Evolutionary conservation across 2,329 filamentous ascomycete genomes (phyloP).

Genomic region (Sordariomycetes sp.): DNA sequence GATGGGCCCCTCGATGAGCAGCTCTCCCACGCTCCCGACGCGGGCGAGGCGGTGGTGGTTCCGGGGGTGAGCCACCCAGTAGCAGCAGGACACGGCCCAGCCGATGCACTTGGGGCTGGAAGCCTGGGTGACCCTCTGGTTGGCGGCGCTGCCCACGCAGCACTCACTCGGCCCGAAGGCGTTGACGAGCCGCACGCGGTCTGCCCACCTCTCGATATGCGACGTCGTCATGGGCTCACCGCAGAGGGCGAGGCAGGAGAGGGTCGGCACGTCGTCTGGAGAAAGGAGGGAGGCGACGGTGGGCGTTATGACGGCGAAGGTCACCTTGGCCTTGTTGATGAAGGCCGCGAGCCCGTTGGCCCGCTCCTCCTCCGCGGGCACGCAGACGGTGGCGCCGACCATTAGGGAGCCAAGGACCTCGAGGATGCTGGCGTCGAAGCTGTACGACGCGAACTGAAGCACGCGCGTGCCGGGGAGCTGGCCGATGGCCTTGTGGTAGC

Average conservation of each 20-base stretch:
- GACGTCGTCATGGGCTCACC: conserved; percentile 41
- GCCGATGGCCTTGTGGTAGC: conserved; percentile 30
- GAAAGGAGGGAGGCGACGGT: conserved; percentile 37
- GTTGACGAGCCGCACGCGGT: conserved; percentile 32
- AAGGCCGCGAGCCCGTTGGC: conserved; percentile 29
- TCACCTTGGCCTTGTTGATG: conserved; percentile 31
- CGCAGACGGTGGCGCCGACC: conserved; percentile 37
- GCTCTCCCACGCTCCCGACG: conserved; percentile 37
- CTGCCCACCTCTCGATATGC: conserved; percentile 36
- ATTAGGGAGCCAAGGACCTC: conserved; percentile 43
- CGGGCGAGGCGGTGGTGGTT: conserved; percentile 34
- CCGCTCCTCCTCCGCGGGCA: conserved; percentile 41
- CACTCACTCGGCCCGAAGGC: conserved; percentile 44
- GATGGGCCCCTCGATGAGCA: conserved; percentile 47
- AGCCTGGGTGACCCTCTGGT: conserved; percentile 27
- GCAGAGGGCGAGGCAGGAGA: conserved; percentile 35
- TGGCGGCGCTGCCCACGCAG: conserved; percentile 39
- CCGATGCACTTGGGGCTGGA: conserved; percentile 33
- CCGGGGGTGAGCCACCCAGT: conserved; percentile 39
- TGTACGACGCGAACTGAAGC: conserved; percentile 39
- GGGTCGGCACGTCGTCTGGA: conserved; percentile 29
- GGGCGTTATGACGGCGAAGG: conserved; percentile 35
- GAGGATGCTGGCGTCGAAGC: conserved; percentile 43
- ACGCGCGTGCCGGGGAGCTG: conserved; percentile 21
- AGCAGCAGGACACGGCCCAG: conserved; percentile 30